These are phyloP conservation scores for Aspergillus hortae DNA, from an alignment of 2,329 filamentous ascomycete genomes.

Conservation along the genomic window DNA sequence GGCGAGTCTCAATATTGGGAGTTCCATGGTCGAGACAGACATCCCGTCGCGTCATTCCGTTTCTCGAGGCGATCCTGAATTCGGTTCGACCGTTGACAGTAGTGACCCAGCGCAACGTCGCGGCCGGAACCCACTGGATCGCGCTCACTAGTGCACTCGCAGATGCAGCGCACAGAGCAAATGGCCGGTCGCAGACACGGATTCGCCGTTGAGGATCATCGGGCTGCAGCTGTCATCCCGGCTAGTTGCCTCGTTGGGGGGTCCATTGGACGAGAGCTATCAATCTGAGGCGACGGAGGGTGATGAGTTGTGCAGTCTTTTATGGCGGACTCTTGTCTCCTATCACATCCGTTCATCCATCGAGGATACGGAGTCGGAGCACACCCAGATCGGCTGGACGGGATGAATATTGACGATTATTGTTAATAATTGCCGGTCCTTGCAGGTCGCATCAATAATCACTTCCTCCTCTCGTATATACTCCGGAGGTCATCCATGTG, in stretches of 20 bases:
- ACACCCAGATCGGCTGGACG: too few species aligned
- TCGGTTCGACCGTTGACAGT: too few species aligned
- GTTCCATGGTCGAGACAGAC: background rate
- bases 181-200: background rate
- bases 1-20: background rate
- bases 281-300: conserved; percentile 7
- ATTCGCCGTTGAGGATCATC: background rate
- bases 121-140: too few species aligned
- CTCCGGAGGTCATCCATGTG: too few species aligned
- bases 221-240: background rate
- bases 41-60: background rate
- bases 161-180: background rate
- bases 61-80: background rate
- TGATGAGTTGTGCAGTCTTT: conserved; percentile 11
- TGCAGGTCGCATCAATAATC: background rate
- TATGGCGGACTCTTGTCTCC: background rate
- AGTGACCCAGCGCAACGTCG: too few species aligned
- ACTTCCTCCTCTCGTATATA: background rate
- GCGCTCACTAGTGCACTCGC: too few species aligned
- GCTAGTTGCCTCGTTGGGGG: background rate
- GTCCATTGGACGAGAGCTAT: background rate
- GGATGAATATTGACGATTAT: background rate
- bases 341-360: too few species aligned
- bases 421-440: background rate
- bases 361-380: too few species aligned